These are phyloP conservation scores for Esteya vermicola DNA, from an alignment of 2,329 filamentous ascomycete species.

Conservation along the genomic window DNA sequence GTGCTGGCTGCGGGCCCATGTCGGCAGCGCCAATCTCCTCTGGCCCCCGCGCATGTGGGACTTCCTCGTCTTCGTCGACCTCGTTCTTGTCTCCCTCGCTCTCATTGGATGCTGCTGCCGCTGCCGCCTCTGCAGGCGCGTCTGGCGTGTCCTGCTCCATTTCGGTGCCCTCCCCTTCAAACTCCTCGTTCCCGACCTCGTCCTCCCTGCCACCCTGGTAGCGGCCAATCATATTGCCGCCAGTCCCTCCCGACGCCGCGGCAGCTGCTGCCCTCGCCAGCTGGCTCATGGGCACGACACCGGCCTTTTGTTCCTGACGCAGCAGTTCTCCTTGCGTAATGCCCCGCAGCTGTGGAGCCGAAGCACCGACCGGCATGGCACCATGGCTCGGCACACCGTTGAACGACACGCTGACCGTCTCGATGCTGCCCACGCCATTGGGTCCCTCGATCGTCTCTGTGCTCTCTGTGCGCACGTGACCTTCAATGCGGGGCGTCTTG, in stretches of 20 bases:
- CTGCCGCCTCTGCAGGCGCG: conserved; percentile 5
- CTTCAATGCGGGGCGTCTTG: conserved; percentile 25
- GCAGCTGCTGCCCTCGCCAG: conserved; percentile 27
- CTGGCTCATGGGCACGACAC: conserved; percentile 58
- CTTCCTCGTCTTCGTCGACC: conserved; percentile 33
- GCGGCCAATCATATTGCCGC: conserved; percentile 4
- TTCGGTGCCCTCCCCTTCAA: conserved; percentile 13
- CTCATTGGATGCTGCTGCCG: conserved; percentile 1
- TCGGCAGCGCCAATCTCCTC: conserved; percentile 76
- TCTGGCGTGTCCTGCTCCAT: neutral
- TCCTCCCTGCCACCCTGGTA: conserved; percentile 4
- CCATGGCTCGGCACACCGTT: conserved; percentile 50
- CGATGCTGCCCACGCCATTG: conserved; percentile 63
- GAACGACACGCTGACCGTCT: conserved; percentile 65
- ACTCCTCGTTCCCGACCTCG: neutral
- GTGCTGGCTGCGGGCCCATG: conserved; percentile 53
- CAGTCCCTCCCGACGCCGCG: conserved; percentile 7
- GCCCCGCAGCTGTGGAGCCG: too few species aligned
- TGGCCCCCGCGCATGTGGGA: conserved; percentile 73
- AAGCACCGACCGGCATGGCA: too few species aligned
- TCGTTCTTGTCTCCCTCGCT: conserved; percentile 12
- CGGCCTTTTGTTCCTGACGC: conserved; percentile 73
- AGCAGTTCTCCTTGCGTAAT: conserved; percentile 75
- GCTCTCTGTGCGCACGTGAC: conserved; percentile 55
- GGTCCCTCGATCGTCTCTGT: conserved; percentile 72